Percentiles rank a stretch among this genome's conserved stretches.
These are phyloP conservation scores for Xylogone sp. DNA, from an alignment of 2,329 filamentous ascomycete species.

Conservation along the genomic window DNA sequence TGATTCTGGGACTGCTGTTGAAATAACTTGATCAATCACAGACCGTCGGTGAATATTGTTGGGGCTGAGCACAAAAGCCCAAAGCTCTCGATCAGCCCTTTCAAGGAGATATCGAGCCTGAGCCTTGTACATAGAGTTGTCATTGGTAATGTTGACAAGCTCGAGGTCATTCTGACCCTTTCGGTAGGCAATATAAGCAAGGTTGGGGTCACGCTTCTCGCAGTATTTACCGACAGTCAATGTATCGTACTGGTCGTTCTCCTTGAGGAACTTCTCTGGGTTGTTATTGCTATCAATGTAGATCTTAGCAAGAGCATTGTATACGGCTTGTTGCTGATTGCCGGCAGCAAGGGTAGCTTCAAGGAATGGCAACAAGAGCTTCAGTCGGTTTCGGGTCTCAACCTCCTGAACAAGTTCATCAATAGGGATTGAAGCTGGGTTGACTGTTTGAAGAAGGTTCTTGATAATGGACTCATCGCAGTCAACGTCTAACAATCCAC, in stretches of 20 bases:
- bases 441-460: conserved; percentile 79
- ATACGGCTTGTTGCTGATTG: conserved; percentile 94
- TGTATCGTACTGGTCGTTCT: conserved; percentile 96
- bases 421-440: conserved; percentile 81
- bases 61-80: conserved; percentile 89
- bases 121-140: conserved; percentile 99
- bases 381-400: conserved; percentile 92
- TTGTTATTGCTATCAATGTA: conserved; percentile 99
- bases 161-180: conserved; percentile 98
- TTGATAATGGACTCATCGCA: conserved; percentile 97
- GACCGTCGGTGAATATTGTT: conserved; percentile 96
- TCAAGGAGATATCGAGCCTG: conserved; percentile 94
- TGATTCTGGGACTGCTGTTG: conserved; percentile 89
- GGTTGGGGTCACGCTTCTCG: conserved; percentile 94
- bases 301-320: conserved; percentile 97
- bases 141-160: conserved; percentile 95
- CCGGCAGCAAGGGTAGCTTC: conserved; percentile 85
- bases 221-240: conserved; percentile 94
- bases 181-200: conserved; percentile 86
- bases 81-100: conserved; percentile 83
- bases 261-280: conserved; percentile 93
- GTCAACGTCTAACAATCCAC: conserved; percentile 91
- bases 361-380: conserved; percentile 92
- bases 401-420: conserved; percentile 92
- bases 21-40: conserved; percentile 92